Evolutionary conservation across 768 basidiomycete genomes (phyloP), one percentile per base, ranked within the genome.

Genomic region (Mycena vulgaris): DNA sequence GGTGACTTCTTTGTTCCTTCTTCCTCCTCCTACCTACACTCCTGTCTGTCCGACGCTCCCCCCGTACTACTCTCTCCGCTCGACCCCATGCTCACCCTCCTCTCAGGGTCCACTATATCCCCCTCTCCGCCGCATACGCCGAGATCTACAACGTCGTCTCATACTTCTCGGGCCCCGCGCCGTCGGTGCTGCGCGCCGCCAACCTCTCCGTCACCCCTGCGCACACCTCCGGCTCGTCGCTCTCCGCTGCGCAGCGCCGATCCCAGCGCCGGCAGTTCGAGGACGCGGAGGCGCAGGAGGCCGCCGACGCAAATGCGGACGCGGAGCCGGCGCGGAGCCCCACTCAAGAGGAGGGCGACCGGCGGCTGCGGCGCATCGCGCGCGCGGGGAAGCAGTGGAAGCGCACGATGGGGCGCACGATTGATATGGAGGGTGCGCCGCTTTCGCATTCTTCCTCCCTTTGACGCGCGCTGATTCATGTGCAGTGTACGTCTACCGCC

Each of bases 131-230:
- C 45, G 87, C 91, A 5, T 98, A 98, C 80, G 82, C 87, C 51
- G 97, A 99, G 81, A 90, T 99, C 59, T 98, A 99, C 84, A 97
- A 98, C 78, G 89, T 98, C 63, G 90, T 94, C 75, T 89, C 95
- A 3, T 99, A 92, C 85, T 99, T 98, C 84, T 95, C 95, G 0
- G 97, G 97, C 0, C 89, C 94, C 1, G 86, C 94, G 0, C 77
- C 84, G 14, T 84, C 91, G 3, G 88, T 90, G 42, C 80, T 93
- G 13, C 79, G 83, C 33, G 82, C 84, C 0, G 84, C 85, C 27
- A 91, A 91, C 74, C 85, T 85, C 33, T 52, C 64, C 28, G 21
- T 89, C 89, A 0, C 72, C 78, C 27, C 76, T 77, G n/a, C 68
- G 33, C 64, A 13, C 23, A 69, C 59, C 16, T 60, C 66, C 33